A percentile compares a stretch with the other conserved stretches of the same genome.
These are phyloP conservation scores for Lonicera japonica DNA, from an alignment of 129 eudicot genomes.

Conservation along the genomic window DNA sequence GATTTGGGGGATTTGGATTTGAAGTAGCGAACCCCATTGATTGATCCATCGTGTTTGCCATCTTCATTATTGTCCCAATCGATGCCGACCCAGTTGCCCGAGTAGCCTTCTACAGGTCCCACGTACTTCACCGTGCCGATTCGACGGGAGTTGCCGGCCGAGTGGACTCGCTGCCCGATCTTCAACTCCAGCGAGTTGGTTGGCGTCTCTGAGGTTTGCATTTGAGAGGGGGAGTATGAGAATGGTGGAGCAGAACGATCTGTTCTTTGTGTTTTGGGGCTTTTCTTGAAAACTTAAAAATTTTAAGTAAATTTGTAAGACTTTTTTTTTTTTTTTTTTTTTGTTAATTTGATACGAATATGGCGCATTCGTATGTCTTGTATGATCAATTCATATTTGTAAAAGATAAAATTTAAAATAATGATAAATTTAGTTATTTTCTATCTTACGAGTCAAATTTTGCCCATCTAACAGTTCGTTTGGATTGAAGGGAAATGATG, in stretches of 20 bases:
- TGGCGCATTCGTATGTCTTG: too few species aligned
- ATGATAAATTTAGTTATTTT: too few species aligned
- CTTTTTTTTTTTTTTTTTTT: too few species aligned
- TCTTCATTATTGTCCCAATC: constrained; percentile 78
- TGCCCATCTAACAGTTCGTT: too few species aligned
- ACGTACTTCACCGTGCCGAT: constrained; percentile 73
- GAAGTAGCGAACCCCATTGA: constrained; percentile 69
- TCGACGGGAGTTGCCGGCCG: constrained; percentile 41
- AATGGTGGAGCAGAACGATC: not conserved
- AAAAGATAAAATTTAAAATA: too few species aligned
- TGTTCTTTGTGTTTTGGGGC: too few species aligned
- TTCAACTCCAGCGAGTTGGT: constrained; percentile 28
- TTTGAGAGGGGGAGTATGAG: not conserved
- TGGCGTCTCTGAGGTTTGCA: not conserved
- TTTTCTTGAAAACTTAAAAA: too few species aligned
- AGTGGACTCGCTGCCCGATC: constrained; percentile 67
- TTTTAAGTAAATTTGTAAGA: too few species aligned
- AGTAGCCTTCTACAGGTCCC: constrained; percentile 58
- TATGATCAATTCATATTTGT: too few species aligned
- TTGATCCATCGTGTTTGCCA: constrained; percentile 84
- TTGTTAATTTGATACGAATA: too few species aligned
- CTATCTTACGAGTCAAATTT: too few species aligned
- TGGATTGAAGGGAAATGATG: too few species aligned
- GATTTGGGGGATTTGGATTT: constrained; percentile 40
- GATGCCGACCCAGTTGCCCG: constrained; percentile 77